Base-by-base conservation (phyloP, 192 early-diverging fungal genomes). In the Thoreauomyces humboldtii region DNA sequence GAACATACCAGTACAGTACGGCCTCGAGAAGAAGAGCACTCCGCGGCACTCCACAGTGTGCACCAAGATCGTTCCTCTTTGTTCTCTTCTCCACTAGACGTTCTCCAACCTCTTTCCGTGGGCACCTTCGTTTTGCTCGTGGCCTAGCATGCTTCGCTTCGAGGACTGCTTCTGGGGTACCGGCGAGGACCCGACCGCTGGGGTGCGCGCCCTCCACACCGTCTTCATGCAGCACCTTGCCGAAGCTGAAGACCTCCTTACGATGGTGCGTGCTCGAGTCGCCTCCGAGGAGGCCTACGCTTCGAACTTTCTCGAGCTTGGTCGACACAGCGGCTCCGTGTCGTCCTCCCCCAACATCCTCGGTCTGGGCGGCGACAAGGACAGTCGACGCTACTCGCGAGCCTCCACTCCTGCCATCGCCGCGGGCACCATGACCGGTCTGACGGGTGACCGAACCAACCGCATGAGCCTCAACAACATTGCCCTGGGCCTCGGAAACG, bases 131-230 rank as follows among this genome's bases (percentile, higher is more conserved):
- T n/a, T n/a, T n/a, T n/a, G n/a, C n/a, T n/a, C n/a, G n/a, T n/a
- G n/a, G n/a, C n/a, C n/a, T n/a, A n/a, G n/a, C 38, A 59, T 72
- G 43, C 59, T 65, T 24, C n/a, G 62, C n/a, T 72, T 72, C 52
- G 63, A 72, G 5, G 70, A 72, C 37, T 41, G 46, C 62, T 72
- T 72, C 38, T 72, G 70, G 70, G 70, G 70, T 48, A 59, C 57
- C 27, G 70, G 57, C 54, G 57, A 59, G 32, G 50, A 57, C 51
- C 54, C 62, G 15, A 65, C 70, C 22, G 54, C 22, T 7, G 70
- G 70, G 12, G 70, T 72, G 28, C 32, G 55, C 46, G 34, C 55
- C 7, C 63, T 72, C 17, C 63, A 66, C 42, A 24, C 21, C 9
- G 36, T 72, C 21, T 72, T 72, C 50, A 14, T 28, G 32, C 54